These are phyloP conservation scores for Wickerhamomyces bisporus DNA, from an alignment of 805 yeast species.

Conservation along the genomic window DNA sequence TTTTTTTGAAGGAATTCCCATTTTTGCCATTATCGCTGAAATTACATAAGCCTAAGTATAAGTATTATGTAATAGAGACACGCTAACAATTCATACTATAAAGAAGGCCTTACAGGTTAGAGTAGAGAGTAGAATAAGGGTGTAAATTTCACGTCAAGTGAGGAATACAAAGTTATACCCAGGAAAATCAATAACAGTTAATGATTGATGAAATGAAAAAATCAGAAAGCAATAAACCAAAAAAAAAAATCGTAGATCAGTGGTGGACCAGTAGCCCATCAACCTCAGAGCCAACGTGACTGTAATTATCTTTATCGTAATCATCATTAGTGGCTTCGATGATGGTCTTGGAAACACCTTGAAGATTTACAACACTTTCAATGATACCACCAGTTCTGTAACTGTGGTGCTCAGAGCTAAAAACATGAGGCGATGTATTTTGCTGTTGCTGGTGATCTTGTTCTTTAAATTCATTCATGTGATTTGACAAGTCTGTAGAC, in stretches of 20 bases:
- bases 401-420: slow-evolving; percentile 17
- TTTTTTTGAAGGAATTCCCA: not conserved
- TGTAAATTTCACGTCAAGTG: too few relatives aligned
- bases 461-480: not conserved
- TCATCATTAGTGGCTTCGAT: slow-evolving; percentile 58
- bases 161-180: too few relatives aligned
- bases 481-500: slow-evolving; percentile 18
- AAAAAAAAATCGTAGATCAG: not conserved
- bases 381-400: slow-evolving; percentile 44
- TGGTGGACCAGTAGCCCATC: not conserved
- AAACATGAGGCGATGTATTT: not conserved
- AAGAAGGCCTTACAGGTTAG: too few relatives aligned
- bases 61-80: too few relatives aligned
- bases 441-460: not conserved
- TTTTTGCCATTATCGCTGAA: not conserved
- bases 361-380: slow-evolving; percentile 76
- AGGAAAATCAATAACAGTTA: too few relatives aligned
- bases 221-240: not conserved
- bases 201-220: not conserved
- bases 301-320: slow-evolving; percentile 1
- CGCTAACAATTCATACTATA: too few relatives aligned
- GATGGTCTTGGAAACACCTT: slow-evolving; percentile 82
- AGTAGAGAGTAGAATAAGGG: too few relatives aligned
- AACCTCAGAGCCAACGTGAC: not conserved
- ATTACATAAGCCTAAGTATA: too few relatives aligned